Evolutionary conservation across 176 grass and related monocot genomes (phyloP), one percentile per base, ranked within the genome.

Genomic region (Avena sativa): DNA sequence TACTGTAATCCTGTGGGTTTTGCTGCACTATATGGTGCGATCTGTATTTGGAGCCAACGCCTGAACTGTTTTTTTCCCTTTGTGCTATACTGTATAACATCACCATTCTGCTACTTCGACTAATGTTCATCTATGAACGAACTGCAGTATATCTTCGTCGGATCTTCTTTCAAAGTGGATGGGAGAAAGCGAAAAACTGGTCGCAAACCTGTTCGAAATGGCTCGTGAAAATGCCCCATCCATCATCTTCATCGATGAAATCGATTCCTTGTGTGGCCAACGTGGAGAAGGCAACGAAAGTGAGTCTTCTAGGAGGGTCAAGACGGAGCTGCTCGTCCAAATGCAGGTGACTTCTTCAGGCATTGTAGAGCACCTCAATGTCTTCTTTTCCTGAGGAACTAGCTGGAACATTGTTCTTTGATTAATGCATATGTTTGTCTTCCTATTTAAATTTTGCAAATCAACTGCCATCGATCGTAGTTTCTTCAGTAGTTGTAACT

Each of bases 91-190:
- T 81, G 61, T 1, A 26, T 50, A 26, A 34, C 79, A 67, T 81
- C 44, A 67, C 25, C 16, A 51, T 69, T 21, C 47, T 53, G 25
- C 16, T 5, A 40, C 44, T 66, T n/a, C 0, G 0, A 82, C 28
- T 82, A 40, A 70, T 82, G 64, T n/a, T 0, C 13, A 12, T 0
- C 28, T 6, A 23, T 43, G 10, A 51, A 25, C 8, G 11, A 51
- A 71, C 8, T 85, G 84, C 78, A 91, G 92, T 79, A 91, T 94
- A 87, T 94, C 92, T 75, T 94, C 92, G 0, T 94, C 92, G 25
- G 92, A 89, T 79, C 89, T 94, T 82, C 87, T 91, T 43, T 94
- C 92, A 0, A 94, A 94, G 62, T 94, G 92, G 92, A 94, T 94
- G 92, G 89, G 92, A 82, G 92, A 94, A 87, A 94, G 89, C 74